These are phyloP conservation scores for Ustilago cynodontis DNA, from an alignment of 1,284 basidiomycete species.

Conservation along the genomic window DNA sequence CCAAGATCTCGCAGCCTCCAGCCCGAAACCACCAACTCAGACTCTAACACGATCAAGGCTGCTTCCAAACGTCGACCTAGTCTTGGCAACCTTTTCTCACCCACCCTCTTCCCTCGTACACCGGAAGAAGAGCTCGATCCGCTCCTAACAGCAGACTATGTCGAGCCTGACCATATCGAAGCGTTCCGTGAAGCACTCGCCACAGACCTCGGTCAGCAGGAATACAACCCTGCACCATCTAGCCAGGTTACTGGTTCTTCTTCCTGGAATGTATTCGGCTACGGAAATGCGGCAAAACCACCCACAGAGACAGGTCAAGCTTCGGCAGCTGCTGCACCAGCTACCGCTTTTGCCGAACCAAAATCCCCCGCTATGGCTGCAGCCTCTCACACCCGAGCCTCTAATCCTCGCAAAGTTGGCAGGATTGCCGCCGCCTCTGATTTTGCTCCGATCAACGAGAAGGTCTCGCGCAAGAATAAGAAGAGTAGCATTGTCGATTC, in stretches of 20 bases:
- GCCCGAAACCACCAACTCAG: not conserved
- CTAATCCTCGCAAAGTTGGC: conserved; percentile 55
- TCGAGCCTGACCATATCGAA: conserved; percentile 51
- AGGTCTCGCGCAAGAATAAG: conserved; percentile 33
- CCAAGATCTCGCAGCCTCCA: not conserved
- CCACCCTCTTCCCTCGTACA: conserved; percentile 28
- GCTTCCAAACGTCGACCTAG: conserved; percentile 39
- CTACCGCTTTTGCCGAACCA: conserved; percentile 13
- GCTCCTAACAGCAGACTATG: conserved; percentile 55
- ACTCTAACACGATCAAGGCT: conserved; percentile 9
- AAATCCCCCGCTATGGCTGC: conserved; percentile 32
- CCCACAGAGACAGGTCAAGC: conserved; percentile 26
- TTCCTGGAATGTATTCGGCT: conserved; percentile 47
- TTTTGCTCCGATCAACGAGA: conserved; percentile 68
- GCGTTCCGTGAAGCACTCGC: conserved; percentile 61
- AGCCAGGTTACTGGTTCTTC: conserved; percentile 43
- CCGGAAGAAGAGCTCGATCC: conserved; percentile 51
- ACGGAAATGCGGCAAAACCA: conserved; percentile 27
- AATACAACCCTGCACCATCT: conserved; percentile 43
- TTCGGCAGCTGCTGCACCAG: conserved; percentile 16
- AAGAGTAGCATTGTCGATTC: conserved; percentile 48
- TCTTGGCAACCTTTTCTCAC: conserved; percentile 45
- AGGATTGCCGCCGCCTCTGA: conserved; percentile 64
- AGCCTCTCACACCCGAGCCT: conserved; percentile 36
- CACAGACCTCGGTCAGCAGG: conserved; percentile 60